Evolutionary conservation across 2,329 filamentous ascomycete genomes (phyloP), one percentile per base, ranked within the genome.

Genomic region (Elsinoe arachidis): DNA sequence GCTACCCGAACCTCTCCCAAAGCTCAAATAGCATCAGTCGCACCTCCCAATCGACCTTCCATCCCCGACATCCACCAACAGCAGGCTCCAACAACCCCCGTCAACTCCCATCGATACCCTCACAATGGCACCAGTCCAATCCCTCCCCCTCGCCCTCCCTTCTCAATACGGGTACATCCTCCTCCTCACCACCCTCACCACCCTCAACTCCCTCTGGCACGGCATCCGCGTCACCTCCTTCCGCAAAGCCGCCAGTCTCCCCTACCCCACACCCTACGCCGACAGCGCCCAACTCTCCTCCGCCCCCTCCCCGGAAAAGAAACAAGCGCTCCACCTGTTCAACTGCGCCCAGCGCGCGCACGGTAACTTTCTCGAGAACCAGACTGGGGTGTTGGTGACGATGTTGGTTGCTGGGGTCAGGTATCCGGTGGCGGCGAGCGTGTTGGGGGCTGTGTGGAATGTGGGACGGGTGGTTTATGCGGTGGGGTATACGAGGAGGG

Each of bases 311-410:
- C 62, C 69, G 17, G 66, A 69, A 12, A 74, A 66, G 71, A 76
- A 71, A 71, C 63, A 68, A 65, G 70, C 64, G 19, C 68, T 76
- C 65, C 67, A 76, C 59, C 63, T 72, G 33, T 78, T 76, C 71
- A 78, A 78, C 69, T 70, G 64, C 70, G 79, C 79, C 21, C 79
- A 82, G 63, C 74, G 80, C 62, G 76, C 78, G 15, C 69, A 71
- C 57, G 73, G 74, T 65, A 84, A 85, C 69, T 82, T 78, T 70
- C 70, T 79, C 62, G 82, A 85, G 71, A 81, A 83, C 68, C 74
- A 79, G 60, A 64, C 76, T 2, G 73, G 76, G 56, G 75, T 76
- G 3, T 73, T 81, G 46, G 70, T 76, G 23, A 74, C 74, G 49
- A 72, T 80, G 64, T 70, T 84, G 15, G 72, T 83, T 56, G 73